A percentile compares a stretch with the other conserved stretches of the same genome.
These are phyloP conservation scores for Cocos nucifera DNA, from an alignment of 176 grass and related monocot genomes.

Conservation along the genomic window DNA sequence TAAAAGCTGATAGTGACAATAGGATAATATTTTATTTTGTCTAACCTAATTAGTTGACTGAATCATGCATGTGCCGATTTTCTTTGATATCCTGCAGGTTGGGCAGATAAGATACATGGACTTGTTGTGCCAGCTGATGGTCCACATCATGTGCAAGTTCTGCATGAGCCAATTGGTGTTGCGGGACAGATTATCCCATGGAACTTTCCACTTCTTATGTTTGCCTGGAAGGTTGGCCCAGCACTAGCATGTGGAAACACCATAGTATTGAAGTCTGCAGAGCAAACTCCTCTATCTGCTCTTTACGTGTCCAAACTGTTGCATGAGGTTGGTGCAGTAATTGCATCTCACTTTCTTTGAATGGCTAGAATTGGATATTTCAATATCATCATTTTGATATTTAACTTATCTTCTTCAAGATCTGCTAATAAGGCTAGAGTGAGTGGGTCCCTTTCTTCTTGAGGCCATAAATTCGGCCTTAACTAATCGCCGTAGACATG, in stretches of 20 bases:
- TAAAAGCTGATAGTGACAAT: not conserved
- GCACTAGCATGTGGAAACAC: slow-evolving; percentile 82
- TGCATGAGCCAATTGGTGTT: slow-evolving; percentile 83
- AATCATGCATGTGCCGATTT: not conserved
- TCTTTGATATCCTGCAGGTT: slow-evolving; percentile 33
- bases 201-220: slow-evolving; percentile 95
- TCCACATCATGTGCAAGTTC: slow-evolving; percentile 63
- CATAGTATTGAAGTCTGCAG: slow-evolving; percentile 78
- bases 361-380: not conserved
- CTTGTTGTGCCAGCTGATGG: slow-evolving; percentile 71
- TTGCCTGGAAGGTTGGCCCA: slow-evolving; percentile 82
- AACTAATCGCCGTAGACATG: too few relatives aligned
- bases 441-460: too few relatives aligned
- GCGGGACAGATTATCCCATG: slow-evolving; percentile 79
- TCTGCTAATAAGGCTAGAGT: too few relatives aligned
- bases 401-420: not conserved
- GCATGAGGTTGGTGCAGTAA: slow-evolving; percentile 48
- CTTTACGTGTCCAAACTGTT: slow-evolving; percentile 55
- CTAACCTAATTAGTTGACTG: too few relatives aligned
- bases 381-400: not conserved
- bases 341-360: too few relatives aligned
- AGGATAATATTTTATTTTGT: too few relatives aligned
- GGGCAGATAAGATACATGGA: slow-evolving; percentile 89
- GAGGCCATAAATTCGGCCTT: too few relatives aligned
- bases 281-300: slow-evolving; percentile 88